These are phyloP conservation scores for Calonectria leucothoes DNA, from an alignment of 2,329 filamentous ascomycete species.

Conservation along the genomic window DNA sequence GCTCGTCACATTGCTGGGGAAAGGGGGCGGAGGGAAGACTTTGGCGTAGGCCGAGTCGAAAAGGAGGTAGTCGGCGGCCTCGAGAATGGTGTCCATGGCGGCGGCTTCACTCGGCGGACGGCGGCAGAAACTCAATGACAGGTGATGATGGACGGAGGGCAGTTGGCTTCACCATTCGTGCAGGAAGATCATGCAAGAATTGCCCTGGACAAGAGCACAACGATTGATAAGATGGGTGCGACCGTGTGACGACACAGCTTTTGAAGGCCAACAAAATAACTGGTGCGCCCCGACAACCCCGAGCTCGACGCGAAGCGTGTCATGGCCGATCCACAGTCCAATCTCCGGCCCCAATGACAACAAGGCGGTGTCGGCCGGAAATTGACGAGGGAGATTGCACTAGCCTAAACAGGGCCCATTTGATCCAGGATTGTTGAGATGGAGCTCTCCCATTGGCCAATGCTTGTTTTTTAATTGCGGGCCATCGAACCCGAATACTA, in stretches of 20 bases:
- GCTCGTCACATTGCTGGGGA: slow-evolving; percentile 24
- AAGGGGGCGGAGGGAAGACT: slow-evolving; percentile 44
- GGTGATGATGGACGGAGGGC: neutral
- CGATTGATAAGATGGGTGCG: slow-evolving; percentile 6
- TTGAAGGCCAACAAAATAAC: slow-evolving; percentile 5
- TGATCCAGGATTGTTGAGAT: neutral
- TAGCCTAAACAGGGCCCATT: neutral
- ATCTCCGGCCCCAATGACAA: neutral
- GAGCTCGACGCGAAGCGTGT: slow-evolving; percentile 5
- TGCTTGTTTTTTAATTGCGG: neutral
- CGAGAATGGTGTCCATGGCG: slow-evolving; percentile 54
- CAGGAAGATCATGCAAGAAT: neutral
- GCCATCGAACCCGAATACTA: neutral
- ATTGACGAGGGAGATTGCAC: neutral
- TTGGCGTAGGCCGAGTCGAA: slow-evolving; percentile 55
- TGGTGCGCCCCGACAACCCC: slow-evolving; percentile 4
- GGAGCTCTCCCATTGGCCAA: neutral
- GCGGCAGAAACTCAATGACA: neutral
- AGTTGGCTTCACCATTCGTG: neutral
- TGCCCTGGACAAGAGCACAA: neutral
- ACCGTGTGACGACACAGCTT: slow-evolving; percentile 2
- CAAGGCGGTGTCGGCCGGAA: neutral
- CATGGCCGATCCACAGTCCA: neutral
- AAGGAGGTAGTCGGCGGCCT: slow-evolving; percentile 54
- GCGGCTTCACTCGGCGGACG: neutral